These are phyloP conservation scores for Ilyonectria sp. DNA, from an alignment of 2,329 filamentous ascomycete species.

Conservation along the genomic window DNA sequence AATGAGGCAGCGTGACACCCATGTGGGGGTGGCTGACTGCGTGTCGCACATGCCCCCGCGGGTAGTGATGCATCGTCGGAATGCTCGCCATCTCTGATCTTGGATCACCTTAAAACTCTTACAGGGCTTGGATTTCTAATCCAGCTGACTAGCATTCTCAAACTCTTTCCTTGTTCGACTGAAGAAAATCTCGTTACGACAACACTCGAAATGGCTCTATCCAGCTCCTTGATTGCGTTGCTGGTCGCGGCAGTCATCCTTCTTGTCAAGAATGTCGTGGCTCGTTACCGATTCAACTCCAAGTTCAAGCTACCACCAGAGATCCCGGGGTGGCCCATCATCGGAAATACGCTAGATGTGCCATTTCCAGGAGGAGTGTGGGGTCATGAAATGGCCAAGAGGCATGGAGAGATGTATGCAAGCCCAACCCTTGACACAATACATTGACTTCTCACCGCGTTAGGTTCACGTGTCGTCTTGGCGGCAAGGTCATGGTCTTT, in stretches of 20 bases:
- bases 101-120: background rate
- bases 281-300: background rate
- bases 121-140: background rate
- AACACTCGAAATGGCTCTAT: background rate
- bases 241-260: background rate
- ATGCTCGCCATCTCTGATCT: background rate
- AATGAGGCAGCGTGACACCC: background rate
- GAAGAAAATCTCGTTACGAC: background rate
- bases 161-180: background rate
- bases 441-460: background rate
- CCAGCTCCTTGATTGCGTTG: background rate
- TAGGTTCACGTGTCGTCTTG: conserved; percentile 4
- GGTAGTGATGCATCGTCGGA: background rate
- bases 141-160: background rate
- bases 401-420: conserved; percentile 4
- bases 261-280: background rate
- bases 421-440: background rate
- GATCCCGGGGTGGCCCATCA: background rate
- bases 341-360: conserved; percentile 1
- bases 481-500: background rate
- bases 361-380: background rate
- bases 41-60: background rate
- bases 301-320: background rate
- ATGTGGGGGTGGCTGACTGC: background rate
- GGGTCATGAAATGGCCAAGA: conserved; percentile 4